Base-by-base conservation (phyloP, 2,329 filamentous ascomycete genomes). In the Trichoderma sp. region DNA sequence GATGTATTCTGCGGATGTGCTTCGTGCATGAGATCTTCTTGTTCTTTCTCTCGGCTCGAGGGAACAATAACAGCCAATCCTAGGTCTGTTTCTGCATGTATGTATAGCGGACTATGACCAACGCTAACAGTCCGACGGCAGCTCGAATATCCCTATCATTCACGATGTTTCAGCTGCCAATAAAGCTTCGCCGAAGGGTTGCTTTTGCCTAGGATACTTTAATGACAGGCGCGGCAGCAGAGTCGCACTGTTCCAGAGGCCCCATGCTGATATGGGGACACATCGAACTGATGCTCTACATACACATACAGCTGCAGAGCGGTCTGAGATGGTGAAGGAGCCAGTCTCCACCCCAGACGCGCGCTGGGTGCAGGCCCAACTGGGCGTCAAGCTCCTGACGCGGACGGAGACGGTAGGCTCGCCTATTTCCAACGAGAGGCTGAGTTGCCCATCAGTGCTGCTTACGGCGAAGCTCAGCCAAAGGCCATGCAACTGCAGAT, bases 291-390 rank as follows among this genome's bases (percentile, higher is more conserved):
- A 63, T 43, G 57, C 57, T 63, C 54, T 41, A 54, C 28, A 24
- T 48, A 48, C 34, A 39, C 45, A 55, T 54, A 63, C 30, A 63
- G 50, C 60, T 63, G 60, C 60, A 63, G 39, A 63, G 60, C 60
- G 60, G 60, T 63, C 60, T 63, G 41, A 51, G 60, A 63, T 63
- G 60, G 50, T 55, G 60, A 63, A 63, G 50, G 48, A 63, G 60
- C 60, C 28, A 51, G 60, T 55, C 60, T 63, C 60, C 60, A 63
- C 60, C 60, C 60, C 55, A 41, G 39, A 43, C 34, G 60, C 60
- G 41, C 60, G 41, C 54, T 63, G 50, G 19, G 51, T 63, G 60
- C 60, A 63, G 55, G 60, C 60, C 60, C 60, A 63, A 63, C 60
- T 44, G 50, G 60, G 41, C 50, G 34, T 55, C 60, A 63, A 63